A percentile compares a stretch with the other conserved stretches of the same genome.
Conservation (phyloP, 257 asterid species). For the Lithospermum erythrorhizon region DNA sequence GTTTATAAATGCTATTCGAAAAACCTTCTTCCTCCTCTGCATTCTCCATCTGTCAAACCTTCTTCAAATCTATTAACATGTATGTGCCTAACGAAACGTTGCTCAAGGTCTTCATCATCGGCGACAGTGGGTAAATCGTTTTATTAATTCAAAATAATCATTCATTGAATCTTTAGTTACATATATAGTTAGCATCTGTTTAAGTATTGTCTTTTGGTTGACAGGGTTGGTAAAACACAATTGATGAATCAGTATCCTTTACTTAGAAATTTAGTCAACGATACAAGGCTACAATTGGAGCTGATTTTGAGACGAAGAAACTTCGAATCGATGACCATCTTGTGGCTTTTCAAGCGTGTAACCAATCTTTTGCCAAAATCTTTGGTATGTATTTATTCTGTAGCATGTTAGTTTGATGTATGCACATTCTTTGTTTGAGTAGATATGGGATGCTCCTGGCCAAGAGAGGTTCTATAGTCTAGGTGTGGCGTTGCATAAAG, state of each 20-base stretch:
- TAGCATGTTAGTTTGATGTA: background rate
- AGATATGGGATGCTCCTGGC: conserved; percentile 99
- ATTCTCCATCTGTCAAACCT: no score
- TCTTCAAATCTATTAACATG: no score
- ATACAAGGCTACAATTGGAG: conserved; percentile 97
- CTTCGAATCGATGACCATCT: conserved; percentile 84
- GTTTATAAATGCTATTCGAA: no score
- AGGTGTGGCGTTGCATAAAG: conserved; percentile 90
- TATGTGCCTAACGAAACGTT: conserved; percentile 57
- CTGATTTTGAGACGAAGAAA: conserved; percentile 95
- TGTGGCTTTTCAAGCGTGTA: conserved; percentile 86
- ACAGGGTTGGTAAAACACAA: conserved; percentile 96
- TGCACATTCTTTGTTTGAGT: conserved; percentile 14
- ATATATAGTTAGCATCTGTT: background rate
- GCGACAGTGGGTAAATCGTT: conserved; percentile 81
- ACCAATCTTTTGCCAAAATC: background rate
- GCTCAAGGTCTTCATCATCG: conserved; percentile 96
- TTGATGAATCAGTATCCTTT: conserved; percentile 97
- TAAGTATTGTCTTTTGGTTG: conserved; percentile 11
- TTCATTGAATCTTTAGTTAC: background rate
- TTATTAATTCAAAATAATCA: background rate
- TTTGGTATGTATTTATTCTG: background rate
- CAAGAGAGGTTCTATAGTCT: conserved; percentile 98
- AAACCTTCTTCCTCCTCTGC: no score
- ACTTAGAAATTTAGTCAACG: conserved; percentile 79